Conservation (phyloP, 2,329 filamentous ascomycete species). For the Xylaria sp. region DNA sequence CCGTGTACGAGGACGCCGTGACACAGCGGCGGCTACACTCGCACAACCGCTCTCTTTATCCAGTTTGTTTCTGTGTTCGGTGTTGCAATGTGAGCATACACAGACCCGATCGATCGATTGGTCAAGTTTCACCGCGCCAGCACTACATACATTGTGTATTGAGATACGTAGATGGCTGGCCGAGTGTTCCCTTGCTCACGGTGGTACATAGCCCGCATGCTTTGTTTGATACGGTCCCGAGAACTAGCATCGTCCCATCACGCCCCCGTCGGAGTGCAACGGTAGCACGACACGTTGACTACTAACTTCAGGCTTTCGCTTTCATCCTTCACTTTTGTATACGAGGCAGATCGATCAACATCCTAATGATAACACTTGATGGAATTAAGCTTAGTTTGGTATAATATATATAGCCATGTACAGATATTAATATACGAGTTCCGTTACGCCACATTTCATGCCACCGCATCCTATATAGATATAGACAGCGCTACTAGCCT, state of each 20-base stretch:
- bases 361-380: constrained; percentile 11
- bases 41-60: background rate
- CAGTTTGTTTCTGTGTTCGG: background rate
- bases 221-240: background rate
- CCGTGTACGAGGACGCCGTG: background rate
- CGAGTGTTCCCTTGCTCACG: background rate
- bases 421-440: constrained; percentile 28
- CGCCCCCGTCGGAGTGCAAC: background rate
- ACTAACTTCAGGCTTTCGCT: background rate
- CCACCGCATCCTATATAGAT: constrained; percentile 33
- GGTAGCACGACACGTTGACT: background rate
- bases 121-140: constrained; percentile 11
- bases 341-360: background rate
- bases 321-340: background rate
- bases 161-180: constrained; percentile 2
- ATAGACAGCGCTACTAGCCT: constrained; percentile 26
- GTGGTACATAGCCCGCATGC: background rate
- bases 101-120: background rate
- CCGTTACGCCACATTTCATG: constrained; percentile 32
- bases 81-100: background rate
- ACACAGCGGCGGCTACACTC: background rate
- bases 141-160: constrained; percentile 8
- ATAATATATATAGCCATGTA: constrained; percentile 35
- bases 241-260: background rate
- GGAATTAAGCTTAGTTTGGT: constrained; percentile 34